phyloP scores from a whole-genome alignment of 768 basidiomycete genomes.

The Pisolithus albus region DNA sequence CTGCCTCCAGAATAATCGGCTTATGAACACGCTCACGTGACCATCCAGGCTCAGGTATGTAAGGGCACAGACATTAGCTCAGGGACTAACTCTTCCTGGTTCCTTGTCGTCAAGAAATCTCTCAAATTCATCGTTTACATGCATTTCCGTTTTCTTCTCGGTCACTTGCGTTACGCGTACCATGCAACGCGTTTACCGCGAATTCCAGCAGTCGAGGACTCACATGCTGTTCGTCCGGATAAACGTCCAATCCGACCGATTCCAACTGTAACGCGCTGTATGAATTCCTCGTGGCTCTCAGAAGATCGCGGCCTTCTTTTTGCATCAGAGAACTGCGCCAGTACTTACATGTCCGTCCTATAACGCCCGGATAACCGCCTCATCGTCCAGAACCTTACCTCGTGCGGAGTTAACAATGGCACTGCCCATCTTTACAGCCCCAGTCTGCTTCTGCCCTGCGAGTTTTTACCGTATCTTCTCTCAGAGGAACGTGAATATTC shows the following conservation, averaged over 20 bases:
- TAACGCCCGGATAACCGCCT: slow-evolving; percentile 76
- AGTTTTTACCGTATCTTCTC: slow-evolving; percentile 63
- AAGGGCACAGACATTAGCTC: slow-evolving; percentile 29
- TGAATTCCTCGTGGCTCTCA: background rate
- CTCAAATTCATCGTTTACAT: slow-evolving; percentile 63
- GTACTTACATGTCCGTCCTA: slow-evolving; percentile 84
- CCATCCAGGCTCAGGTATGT: too few relatives aligned
- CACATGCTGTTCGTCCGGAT: slow-evolving; percentile 73
- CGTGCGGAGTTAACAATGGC: slow-evolving; percentile 83
- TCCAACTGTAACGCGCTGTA: slow-evolving; percentile 8
- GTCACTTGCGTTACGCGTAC: slow-evolving; percentile 53
- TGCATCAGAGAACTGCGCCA: background rate
- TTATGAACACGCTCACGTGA: too few relatives aligned
- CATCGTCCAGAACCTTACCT: slow-evolving; percentile 85
- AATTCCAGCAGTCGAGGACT: slow-evolving; percentile 71
- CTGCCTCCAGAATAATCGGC: too few relatives aligned
- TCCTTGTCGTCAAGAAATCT: slow-evolving; percentile 55
- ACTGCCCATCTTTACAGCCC: slow-evolving; percentile 67
- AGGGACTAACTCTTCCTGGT: slow-evolving; percentile 53
- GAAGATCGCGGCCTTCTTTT: background rate
- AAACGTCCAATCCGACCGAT: slow-evolving; percentile 78
- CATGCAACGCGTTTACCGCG: slow-evolving; percentile 70
- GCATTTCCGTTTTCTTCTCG: slow-evolving; percentile 66
- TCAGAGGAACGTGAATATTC: slow-evolving; percentile 79
- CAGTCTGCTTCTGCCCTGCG: slow-evolving; percentile 69